Conservation (phyloP, 768 basidiomycete genomes). For the Hysterangium stoloniferum region DNA sequence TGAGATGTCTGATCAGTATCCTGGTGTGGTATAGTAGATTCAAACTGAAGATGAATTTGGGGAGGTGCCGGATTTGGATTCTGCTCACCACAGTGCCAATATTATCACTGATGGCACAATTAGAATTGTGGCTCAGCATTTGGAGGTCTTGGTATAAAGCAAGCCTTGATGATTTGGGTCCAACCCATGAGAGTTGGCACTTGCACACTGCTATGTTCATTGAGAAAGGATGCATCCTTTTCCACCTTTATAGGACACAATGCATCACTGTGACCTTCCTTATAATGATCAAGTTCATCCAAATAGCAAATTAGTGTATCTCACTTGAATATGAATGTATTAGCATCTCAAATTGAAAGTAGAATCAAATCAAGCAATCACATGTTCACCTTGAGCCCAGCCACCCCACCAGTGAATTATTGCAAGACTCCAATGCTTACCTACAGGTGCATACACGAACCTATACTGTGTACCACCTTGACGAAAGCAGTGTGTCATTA, state of each 20-base stretch:
- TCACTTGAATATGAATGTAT: conserved; percentile 9
- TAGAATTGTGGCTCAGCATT: too few species aligned
- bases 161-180: too few species aligned
- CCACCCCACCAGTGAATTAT: conserved; percentile 36
- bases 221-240: not conserved
- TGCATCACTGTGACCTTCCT: conserved; percentile 20
- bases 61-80: too few species aligned
- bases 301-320: conserved; percentile 25
- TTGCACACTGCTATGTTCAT: too few species aligned
- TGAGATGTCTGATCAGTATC: too few species aligned
- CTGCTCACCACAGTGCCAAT: too few species aligned
- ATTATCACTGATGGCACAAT: too few species aligned
- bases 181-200: too few species aligned
- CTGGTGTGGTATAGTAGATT: too few species aligned
- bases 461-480: conserved; percentile 32
- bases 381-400: conserved; percentile 32
- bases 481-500: conserved; percentile 29
- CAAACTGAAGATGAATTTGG: too few species aligned
- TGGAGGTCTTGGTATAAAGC: too few species aligned
- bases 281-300: conserved; percentile 22
- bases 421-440: conserved; percentile 28
- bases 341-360: not conserved
- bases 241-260: not conserved
- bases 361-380: conserved; percentile 18
- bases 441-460: conserved; percentile 31